Conservation (phyloP, 2,329 filamentous ascomycete genomes). For the Aureobasidium sp. region DNA sequence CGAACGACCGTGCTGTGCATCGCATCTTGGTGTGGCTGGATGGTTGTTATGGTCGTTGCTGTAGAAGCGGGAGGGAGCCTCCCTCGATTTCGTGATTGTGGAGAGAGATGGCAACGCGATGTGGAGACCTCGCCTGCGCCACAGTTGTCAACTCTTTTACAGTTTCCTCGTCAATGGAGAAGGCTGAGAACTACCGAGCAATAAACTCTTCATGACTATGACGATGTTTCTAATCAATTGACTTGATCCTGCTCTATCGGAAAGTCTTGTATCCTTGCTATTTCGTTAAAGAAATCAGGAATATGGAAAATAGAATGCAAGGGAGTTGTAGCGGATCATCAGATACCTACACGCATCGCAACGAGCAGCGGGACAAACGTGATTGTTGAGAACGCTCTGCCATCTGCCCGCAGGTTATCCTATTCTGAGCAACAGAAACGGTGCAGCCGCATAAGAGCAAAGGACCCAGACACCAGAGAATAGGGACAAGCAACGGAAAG, state of each 20-base stretch:
- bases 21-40: neutral
- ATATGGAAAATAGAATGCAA: neutral
- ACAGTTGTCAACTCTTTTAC: neutral
- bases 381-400: neutral
- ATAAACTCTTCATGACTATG: neutral
- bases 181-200: neutral
- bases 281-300: neutral
- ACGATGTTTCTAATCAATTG: neutral
- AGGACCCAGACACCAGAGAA: neutral
- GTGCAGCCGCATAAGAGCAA: neutral
- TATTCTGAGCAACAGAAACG: constrained; percentile 5
- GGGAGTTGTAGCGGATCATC: neutral
- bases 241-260: neutral
- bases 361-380: neutral
- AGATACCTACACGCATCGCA: neutral
- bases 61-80: neutral
- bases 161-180: neutral
- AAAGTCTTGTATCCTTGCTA: neutral
- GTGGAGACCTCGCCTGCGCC: neutral
- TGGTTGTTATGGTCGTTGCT: neutral
- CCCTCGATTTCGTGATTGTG: neutral
- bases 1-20: neutral
- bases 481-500: neutral
- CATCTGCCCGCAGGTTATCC: neutral
- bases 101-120: neutral